A percentile compares a stretch with the other conserved stretches of the same genome.
These are phyloP conservation scores for Xylaria telfairii DNA, from an alignment of 495 filamentous ascomycete species.

Conservation along the genomic window DNA sequence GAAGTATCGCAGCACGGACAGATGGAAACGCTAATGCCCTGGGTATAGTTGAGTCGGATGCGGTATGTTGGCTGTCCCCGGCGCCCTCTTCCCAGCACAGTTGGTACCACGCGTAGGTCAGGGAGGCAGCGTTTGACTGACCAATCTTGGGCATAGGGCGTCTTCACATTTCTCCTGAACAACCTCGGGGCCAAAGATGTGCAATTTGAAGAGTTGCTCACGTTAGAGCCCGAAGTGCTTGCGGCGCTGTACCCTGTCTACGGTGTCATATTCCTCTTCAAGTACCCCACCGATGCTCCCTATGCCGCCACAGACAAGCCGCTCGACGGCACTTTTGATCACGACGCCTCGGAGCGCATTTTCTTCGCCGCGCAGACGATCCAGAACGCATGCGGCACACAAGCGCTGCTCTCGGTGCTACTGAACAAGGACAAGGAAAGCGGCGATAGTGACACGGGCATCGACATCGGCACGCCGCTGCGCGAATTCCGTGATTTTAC, in stretches of 20 bases:
- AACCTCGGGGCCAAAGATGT: constrained; percentile 90
- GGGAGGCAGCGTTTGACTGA: constrained; percentile 6
- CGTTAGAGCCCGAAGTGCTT: constrained; percentile 82
- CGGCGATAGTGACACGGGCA: constrained; percentile 12
- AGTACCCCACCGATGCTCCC: constrained; percentile 81
- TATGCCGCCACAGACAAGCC: constrained; percentile 62
- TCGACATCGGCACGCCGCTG: constrained; percentile 66
- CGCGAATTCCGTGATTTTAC: constrained; percentile 91
- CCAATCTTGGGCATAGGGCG: constrained; percentile 65
- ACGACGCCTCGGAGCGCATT: constrained; percentile 70
- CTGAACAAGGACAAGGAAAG: constrained; percentile 67
- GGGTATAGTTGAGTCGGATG: constrained; percentile 86
- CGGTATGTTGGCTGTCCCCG: constrained; percentile 59
- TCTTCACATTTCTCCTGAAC: constrained; percentile 94
- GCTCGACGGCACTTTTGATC: constrained; percentile 83
- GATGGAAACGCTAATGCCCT: constrained; percentile 44
- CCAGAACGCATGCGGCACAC: constrained; percentile 98
- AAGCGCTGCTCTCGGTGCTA: constrained; percentile 90
- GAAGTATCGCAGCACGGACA: constrained; percentile 11
- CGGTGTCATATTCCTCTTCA: constrained; percentile 99
- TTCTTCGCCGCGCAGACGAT: constrained; percentile 99
- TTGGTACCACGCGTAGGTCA: background rate
- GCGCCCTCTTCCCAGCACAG: background rate
- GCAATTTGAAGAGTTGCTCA: constrained; percentile 96
- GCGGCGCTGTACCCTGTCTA: constrained; percentile 83